These are phyloP conservation scores for Alternaria burnsii DNA, from an alignment of 2,329 filamentous ascomycete genomes.

Conservation along the genomic window DNA sequence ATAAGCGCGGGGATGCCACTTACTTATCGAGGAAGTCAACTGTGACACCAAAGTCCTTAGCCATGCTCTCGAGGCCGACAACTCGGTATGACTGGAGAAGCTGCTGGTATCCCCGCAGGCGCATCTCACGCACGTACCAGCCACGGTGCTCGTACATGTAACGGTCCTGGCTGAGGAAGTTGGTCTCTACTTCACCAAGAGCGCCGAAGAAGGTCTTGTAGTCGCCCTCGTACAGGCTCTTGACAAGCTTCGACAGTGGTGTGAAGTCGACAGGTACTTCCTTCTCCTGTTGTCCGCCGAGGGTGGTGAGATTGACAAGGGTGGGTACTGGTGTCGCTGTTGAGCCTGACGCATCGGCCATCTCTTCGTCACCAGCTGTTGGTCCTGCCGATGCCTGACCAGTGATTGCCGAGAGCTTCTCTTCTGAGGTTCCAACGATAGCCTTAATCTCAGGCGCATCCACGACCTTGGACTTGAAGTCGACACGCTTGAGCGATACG, in stretches of 20 bases:
- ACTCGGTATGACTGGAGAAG: conserved; percentile 96
- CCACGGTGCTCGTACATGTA: conserved; percentile 95
- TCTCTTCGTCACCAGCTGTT: conserved; percentile 77
- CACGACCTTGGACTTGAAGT: conserved; percentile 99
- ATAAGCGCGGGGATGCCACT: conserved; percentile 42
- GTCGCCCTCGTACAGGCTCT: conserved; percentile 90
- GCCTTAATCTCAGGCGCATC: conserved; percentile 98
- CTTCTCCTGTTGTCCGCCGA: conserved; percentile 80
- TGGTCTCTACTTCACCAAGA: conserved; percentile 87
- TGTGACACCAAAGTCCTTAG: conserved; percentile 93
- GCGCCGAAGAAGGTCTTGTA: conserved; percentile 95
- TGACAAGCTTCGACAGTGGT: conserved; percentile 84
- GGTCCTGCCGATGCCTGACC: conserved; percentile 84
- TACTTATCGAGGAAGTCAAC: conserved; percentile 96
- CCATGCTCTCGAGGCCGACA: conserved; percentile 97
- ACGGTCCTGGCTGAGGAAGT: conserved; percentile 91
- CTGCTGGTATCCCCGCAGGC: conserved; percentile 94
- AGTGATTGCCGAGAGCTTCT: conserved; percentile 83
- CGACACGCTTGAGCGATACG: conserved; percentile 91
- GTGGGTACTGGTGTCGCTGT: conserved; percentile 65
- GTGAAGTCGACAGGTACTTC: conserved; percentile 90
- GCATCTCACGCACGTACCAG: conserved; percentile 99
- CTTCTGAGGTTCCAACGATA: conserved; percentile 87
- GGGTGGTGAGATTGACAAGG: conserved; percentile 86
- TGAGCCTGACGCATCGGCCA: conserved; percentile 66